Evolutionary conservation across 1,284 basidiomycete genomes (phyloP), one percentile per base, ranked within the genome.

Genomic region (Tilletia indica): DNA sequence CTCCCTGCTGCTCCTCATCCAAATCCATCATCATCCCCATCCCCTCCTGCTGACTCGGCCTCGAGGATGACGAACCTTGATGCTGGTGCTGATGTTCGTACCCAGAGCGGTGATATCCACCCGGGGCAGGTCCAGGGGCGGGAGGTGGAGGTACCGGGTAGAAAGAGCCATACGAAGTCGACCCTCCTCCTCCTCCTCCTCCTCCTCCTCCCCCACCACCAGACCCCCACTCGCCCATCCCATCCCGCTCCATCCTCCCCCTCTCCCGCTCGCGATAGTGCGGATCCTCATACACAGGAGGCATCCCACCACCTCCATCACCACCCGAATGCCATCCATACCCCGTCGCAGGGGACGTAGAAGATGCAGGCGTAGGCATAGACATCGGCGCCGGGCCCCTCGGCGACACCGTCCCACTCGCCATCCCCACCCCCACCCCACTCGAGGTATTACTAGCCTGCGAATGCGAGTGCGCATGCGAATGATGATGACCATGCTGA

Each of bases 341-440:
- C 31, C 58, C 58, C 5, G 58, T 63, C 58, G 58, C 58, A 25
- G 58, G 58, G 25, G 58, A 63, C 25, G 38, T 63, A 14, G 58
- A 63, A 8, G 58, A n/a, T 14, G 58, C 11, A 25, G 58, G 58
- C n/a, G 58, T 63, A 21, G 31, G 58, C 25, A 63, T 63, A 21
- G 58, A 9, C 58, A 34, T 34, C 11, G 58, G 58, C 4, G 25
- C 58, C 58, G 58, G 58, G 11, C 58, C 58, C 25, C 58, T 21
- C 31, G 58, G 61, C 31, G 61, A 39, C 34, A 38, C 61, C 34
- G 34, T 64, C 36, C 61, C 61, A 42, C 61, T 64, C 61, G 21
- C 39, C 61, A 16, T 58, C 56, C 56, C 56, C 56, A 31, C 21
- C 56, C 25, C 34, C 56, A 25, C 34, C 56, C 31, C 19, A 16